A percentile compares a stretch with the other conserved stretches of the same genome.
Conservation (phyloP, 139 green algal genomes). For the Axilococcus clingmanii region DNA sequence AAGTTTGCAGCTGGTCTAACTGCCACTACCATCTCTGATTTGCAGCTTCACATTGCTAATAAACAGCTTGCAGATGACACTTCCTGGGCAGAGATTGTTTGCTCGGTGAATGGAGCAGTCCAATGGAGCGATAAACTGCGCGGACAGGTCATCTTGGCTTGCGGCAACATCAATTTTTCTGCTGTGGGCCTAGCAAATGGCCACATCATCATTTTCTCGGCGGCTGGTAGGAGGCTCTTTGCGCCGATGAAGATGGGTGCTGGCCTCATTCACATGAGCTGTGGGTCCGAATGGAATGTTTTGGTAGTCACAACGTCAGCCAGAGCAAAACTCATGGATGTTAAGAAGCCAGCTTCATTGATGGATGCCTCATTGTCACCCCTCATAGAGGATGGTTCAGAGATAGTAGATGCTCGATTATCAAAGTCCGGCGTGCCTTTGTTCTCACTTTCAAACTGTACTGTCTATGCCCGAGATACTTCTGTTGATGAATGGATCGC, state of each 20-base stretch:
- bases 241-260: constrained; percentile 41
- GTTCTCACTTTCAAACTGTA: constrained; percentile 40
- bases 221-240: constrained; percentile 38
- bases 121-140: constrained; percentile 43
- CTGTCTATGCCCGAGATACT: constrained; percentile 44
- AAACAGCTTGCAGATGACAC: constrained; percentile 3
- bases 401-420: constrained; percentile 27
- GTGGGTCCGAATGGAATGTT: constrained; percentile 17
- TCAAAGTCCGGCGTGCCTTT: constrained; percentile 34
- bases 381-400: constrained; percentile 23
- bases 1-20: no score
- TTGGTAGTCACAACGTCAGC: constrained; percentile 28
- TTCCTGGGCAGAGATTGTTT: constrained; percentile 13
- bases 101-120: not conserved
- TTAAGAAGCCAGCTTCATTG: constrained; percentile 3
- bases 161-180: constrained; percentile 36
- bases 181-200: constrained; percentile 24
- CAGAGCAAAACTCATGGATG: constrained; percentile 26
- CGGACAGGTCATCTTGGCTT: constrained; percentile 22
- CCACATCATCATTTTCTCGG: constrained; percentile 32
- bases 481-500: constrained; percentile 46
- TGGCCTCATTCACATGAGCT: constrained; percentile 15
- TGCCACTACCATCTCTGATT: not conserved
- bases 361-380: constrained; percentile 19
- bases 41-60: constrained; percentile 25